phyloP scores from a whole-genome alignment of 768 basidiomycete species.

The Mycena amicta region DNA sequence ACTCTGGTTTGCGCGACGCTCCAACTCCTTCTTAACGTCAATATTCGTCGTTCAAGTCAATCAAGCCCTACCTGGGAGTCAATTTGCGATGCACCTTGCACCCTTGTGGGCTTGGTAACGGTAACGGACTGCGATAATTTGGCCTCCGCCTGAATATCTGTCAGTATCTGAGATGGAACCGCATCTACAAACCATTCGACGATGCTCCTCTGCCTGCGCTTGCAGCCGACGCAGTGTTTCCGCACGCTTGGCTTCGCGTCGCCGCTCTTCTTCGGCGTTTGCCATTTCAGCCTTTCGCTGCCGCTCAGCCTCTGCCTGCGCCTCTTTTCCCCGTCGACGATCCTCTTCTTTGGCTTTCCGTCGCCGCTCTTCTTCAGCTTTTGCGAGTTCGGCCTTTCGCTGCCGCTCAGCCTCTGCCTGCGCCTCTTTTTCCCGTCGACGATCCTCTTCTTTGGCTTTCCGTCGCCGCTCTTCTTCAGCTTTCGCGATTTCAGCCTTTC shows the following conservation, averaged over 20 bases:
- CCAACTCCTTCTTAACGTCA: constrained; percentile 25
- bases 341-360: not conserved
- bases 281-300: constrained; percentile 15
- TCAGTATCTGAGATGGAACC: not conserved
- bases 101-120: not conserved
- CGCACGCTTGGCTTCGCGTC: constrained; percentile 22
- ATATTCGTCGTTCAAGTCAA: too few species aligned
- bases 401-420: not conserved
- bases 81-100: not conserved
- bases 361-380: not conserved
- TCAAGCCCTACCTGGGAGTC: too few species aligned
- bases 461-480: not conserved
- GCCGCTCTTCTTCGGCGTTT: constrained; percentile 18
- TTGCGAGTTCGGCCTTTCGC: not conserved
- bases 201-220: constrained; percentile 28
- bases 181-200: constrained; percentile 20
- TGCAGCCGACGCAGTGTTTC: constrained; percentile 27
- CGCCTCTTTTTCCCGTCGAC: not conserved
- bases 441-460: not conserved
- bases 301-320: not conserved
- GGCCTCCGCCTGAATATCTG: constrained; percentile 11
- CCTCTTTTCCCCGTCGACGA: not conserved
- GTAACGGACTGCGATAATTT: too few species aligned
- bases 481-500: not conserved
- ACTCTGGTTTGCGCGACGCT: constrained; percentile 38